Percentiles rank a stretch among this genome's conserved stretches.
Evolutionary conservation across 495 filamentous ascomycete species (phyloP).

Genomic region (Xylaria castorea): DNA sequence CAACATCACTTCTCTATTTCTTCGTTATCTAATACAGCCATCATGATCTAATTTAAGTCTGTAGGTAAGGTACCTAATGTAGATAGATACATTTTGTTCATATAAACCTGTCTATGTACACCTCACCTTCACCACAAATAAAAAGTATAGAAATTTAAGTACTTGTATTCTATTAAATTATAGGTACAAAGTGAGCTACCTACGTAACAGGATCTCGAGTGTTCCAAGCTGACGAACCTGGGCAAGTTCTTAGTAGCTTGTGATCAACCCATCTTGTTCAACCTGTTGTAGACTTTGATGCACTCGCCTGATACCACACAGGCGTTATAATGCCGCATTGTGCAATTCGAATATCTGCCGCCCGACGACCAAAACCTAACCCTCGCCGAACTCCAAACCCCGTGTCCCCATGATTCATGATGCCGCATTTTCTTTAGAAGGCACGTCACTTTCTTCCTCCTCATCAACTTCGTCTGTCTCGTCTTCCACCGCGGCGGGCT

Average conservation of each 20-base stretch:
- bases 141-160: background rate
- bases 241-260: background rate
- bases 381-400: constrained; percentile 17
- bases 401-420: constrained; percentile 9
- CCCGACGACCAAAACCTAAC: background rate
- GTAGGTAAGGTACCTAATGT: background rate
- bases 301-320: background rate
- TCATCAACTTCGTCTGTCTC: constrained; percentile 31
- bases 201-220: background rate
- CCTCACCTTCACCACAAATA: background rate
- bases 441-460: constrained; percentile 27
- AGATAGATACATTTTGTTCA: background rate
- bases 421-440: constrained; percentile 8
- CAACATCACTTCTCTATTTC: background rate
- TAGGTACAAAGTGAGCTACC: constrained; percentile 12
- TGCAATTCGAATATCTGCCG: background rate
- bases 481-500: constrained; percentile 26
- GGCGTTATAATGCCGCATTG: background rate
- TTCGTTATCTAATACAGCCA: background rate
- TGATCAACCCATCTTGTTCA: background rate
- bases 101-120: background rate
- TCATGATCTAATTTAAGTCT: background rate
- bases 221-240: constrained; percentile 1
- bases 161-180: constrained; percentile 17
- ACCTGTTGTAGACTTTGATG: background rate